Percentiles rank a stretch among this genome's conserved stretches.
phyloP scores from a whole-genome alignment of 176 grass and related monocot species.

The Oryza meyeriana region DNA sequence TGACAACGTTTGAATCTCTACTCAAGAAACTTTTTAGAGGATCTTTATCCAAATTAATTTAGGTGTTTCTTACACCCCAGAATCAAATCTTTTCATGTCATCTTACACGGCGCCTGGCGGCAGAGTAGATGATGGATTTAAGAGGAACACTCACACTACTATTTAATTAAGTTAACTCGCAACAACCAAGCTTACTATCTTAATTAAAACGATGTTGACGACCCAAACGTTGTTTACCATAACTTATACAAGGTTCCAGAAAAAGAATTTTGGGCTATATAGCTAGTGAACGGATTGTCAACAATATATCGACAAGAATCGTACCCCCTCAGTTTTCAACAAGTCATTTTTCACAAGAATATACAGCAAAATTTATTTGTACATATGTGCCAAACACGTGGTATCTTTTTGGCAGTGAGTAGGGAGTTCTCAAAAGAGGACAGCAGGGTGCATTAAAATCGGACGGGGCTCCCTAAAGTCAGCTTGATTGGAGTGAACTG shows the following conservation, averaged over 20 bases:
- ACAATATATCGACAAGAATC: neutral
- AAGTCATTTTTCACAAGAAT: neutral
- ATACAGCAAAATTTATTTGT: neutral
- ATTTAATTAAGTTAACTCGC: conserved; percentile 29
- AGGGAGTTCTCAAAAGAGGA: conserved; percentile 44
- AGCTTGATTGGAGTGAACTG: conserved; percentile 57
- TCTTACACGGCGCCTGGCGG: neutral
- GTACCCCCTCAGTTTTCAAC: neutral
- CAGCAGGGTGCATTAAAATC: conserved; percentile 70
- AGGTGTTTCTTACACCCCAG: neutral
- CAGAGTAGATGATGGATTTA: neutral
- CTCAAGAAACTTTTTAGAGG: too few species aligned
- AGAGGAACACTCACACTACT: neutral
- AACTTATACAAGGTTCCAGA: neutral
- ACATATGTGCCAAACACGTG: neutral
- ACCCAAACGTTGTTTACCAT: conserved; percentile 1
- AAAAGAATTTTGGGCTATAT: neutral
- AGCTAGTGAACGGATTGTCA: neutral
- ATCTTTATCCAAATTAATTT: neutral
- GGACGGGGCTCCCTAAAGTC: conserved; percentile 38
- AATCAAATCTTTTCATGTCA: conserved; percentile 1
- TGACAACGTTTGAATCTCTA: too few species aligned
- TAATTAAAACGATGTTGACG: conserved; percentile 23
- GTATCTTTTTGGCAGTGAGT: neutral
- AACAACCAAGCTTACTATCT: conserved; percentile 42